Percentiles rank a stretch among this genome's conserved stretches.
phyloP scores from a whole-genome alignment of 169 alveolate species.

The Blepharisma undulans region DNA sequence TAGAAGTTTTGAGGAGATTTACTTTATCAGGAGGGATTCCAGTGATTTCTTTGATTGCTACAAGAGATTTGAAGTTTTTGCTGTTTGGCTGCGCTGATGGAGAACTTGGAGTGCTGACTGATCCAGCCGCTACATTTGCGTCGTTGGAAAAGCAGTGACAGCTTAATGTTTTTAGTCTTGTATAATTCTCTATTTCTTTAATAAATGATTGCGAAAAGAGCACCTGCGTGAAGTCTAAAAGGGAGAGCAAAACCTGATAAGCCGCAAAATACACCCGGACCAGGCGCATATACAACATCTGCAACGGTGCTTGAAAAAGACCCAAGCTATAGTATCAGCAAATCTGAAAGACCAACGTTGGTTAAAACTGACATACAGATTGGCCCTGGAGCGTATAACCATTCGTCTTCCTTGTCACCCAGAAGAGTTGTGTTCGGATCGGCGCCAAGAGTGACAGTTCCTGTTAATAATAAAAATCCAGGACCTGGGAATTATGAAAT shows the following conservation, averaged over 20 bases:
- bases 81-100: constrained; percentile 40
- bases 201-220: background rate
- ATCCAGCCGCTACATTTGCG: background rate
- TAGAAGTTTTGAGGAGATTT: background rate
- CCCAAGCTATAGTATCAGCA: background rate
- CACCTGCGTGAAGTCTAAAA: background rate
- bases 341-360: background rate
- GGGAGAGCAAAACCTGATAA: background rate
- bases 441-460: background rate
- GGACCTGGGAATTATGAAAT: constrained; percentile 3
- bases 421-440: background rate
- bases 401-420: no score
- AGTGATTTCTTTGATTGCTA: background rate
- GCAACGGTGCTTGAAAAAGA: background rate
- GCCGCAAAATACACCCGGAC: background rate
- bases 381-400: background rate
- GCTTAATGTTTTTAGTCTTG: background rate
- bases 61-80: constrained; percentile 1
- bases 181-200: background rate
- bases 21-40: background rate
- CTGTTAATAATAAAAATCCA: background rate
- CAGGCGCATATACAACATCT: background rate
- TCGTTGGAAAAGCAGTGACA: background rate
- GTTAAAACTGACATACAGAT: background rate
- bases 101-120: constrained; percentile 35